Percentiles rank a stretch among this genome's conserved stretches.
phyloP scores from a whole-genome alignment of 148 eudicot genomes.

The Dianthus caryophyllus region DNA sequence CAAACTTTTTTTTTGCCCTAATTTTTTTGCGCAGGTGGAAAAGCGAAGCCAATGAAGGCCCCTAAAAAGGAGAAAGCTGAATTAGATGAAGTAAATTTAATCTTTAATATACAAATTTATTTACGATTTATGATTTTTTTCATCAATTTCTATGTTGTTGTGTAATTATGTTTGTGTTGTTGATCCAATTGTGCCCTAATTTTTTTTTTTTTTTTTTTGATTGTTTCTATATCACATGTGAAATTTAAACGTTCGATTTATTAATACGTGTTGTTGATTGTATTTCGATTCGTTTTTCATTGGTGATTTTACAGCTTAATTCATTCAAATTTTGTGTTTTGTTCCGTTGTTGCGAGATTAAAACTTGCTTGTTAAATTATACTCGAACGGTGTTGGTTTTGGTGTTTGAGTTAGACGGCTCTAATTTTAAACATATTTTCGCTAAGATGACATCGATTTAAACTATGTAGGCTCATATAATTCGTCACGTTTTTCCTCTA shows the following conservation, averaged over 20 bases:
- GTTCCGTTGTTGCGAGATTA: background rate
- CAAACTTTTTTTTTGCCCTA: background rate
- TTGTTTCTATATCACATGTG: background rate
- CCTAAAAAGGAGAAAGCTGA: constrained; percentile 75
- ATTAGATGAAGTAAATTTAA: constrained; percentile 62
- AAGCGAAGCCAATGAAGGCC: constrained; percentile 85
- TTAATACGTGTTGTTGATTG: background rate
- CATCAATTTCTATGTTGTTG: no score
- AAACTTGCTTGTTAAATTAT: background rate
- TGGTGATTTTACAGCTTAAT: background rate
- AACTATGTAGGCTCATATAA: no score
- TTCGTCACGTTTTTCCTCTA: no score
- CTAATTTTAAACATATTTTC: no score
- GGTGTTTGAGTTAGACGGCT: background rate
- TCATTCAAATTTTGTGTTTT: background rate
- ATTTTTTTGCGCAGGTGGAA: constrained; percentile 52
- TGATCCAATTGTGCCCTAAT: background rate
- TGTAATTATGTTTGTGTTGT: background rate
- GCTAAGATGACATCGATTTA: no score
- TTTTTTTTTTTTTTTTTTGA: background rate
- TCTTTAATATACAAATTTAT: background rate
- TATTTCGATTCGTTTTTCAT: background rate
- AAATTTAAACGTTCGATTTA: background rate
- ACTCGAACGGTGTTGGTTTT: background rate
- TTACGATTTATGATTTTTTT: background rate